Evolutionary conservation across 2,329 filamentous ascomycete genomes (phyloP), one percentile per base, ranked within the genome.

Genomic region (Colletotrichum zoysiae): DNA sequence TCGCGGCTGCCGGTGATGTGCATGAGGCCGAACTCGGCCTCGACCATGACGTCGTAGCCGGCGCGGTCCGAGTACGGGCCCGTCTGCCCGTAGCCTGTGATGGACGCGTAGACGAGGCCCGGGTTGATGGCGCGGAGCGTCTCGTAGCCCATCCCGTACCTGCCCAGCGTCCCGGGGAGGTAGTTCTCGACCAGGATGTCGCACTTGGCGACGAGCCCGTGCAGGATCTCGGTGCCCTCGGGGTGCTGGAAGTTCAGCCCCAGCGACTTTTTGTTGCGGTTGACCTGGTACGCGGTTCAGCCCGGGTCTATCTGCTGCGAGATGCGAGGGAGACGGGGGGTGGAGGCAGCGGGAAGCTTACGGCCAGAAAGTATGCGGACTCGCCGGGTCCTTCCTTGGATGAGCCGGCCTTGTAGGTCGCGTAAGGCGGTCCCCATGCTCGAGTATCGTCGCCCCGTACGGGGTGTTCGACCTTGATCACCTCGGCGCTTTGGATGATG

Each of bases 1-100:
- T 97, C 93, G 67, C 95, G 88, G 73, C 89, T 89, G 42, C 96
- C 96, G 0, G 96, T 99, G 77, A 99, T 98, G 83, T 99, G 96
- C 96, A 99, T 99, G 68, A 99, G 84, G 0, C 96, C 96, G 83
- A 99, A 95, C 80, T 98, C 96, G 71, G 96, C 96, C 84, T 99
- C 96, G 14, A 99, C 95, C 95, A 99, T 99, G 76, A 99, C 96
- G 82, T 99, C 96, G 86, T 99, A 99, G 5, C 96, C 96, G 4
- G 96, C 95, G 18, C 96, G 89, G 74, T 91, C 89, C 7, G 92
- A 90, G 81, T 97, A 97, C 0, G 96, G 96, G 0, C 96, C 96
- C 1, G 93, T 97, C 80, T 99, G 96, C 2, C 96, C 96, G 79
- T 98, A 99, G 1, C 96, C 96, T 0, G 96, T 99, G 77, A 99